These are phyloP conservation scores for Neurospora sp. DNA, from an alignment of 495 filamentous ascomycete species.

Conservation along the genomic window DNA sequence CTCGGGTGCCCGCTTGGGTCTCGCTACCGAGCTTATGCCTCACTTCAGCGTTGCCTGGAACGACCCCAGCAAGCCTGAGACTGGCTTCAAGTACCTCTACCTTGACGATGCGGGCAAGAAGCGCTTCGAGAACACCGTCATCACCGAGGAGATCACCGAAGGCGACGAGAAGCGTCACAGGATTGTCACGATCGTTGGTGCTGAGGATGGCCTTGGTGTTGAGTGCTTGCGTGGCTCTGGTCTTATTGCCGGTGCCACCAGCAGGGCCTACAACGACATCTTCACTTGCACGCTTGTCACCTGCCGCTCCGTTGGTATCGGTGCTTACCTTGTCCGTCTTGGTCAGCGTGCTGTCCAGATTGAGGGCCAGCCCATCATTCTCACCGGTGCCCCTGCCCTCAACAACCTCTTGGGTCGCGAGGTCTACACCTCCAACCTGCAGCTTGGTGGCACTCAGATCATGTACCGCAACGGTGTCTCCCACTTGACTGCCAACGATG, in stretches of 20 bases:
- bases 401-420: slow-evolving; percentile 97
- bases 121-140: slow-evolving; percentile 81
- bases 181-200: slow-evolving; percentile 89
- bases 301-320: slow-evolving; percentile 94
- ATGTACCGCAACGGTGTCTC: slow-evolving; percentile 99
- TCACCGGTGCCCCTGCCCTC: slow-evolving; percentile 92
- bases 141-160: slow-evolving; percentile 76
- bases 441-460: slow-evolving; percentile 98
- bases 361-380: slow-evolving; percentile 97
- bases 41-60: slow-evolving; percentile 98
- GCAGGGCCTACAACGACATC: slow-evolving; percentile 95
- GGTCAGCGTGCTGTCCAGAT: slow-evolving; percentile 98
- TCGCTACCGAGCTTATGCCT: slow-evolving; percentile 93
- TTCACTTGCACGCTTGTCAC: slow-evolving; percentile 98
- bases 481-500: slow-evolving; percentile 94
- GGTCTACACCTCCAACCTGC: slow-evolving; percentile 97
- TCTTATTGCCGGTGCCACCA: slow-evolving; percentile 95
- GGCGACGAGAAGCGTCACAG: slow-evolving; percentile 86
- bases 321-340: slow-evolving; percentile 94
- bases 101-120: slow-evolving; percentile 78
- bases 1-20: slow-evolving; percentile 96
- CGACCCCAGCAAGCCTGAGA: slow-evolving; percentile 68
- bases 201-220: slow-evolving; percentile 92
- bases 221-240: slow-evolving; percentile 96
- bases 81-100: slow-evolving; percentile 98